Base-by-base conservation (phyloP, 352 stramenopile genomes). In the Peronospora farinosa region DNA sequence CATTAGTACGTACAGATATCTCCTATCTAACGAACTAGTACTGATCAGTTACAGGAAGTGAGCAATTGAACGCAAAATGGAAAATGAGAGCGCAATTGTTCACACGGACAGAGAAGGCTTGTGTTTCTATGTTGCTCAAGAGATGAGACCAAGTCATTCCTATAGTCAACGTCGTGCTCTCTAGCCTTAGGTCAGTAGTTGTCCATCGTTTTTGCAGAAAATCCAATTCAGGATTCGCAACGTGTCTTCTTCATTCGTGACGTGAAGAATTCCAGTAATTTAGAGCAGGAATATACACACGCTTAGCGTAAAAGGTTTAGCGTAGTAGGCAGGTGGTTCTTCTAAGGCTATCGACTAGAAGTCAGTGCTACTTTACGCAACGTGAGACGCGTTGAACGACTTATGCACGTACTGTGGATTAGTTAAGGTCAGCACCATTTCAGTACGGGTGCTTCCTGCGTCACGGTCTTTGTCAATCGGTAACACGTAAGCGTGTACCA, bases 51-150 rank as follows among this genome's bases (percentile, higher is more conserved):
- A 13, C 8, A 31, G 12, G 5, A 30, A 30, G 37, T 60, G 47
- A 0, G 52, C 23, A 12, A 31, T 27, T 13, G 17, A 21, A 13
- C 25, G 64, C 51, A 52, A 60, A 69, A 57, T 38, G 25, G 35
- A 45, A 42, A 73, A 68, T 74, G 58, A 66, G 40, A 27, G n/a
- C 7, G 9, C 13, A 32, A 11, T 17, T 63, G 47, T 53, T 58
- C 58, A 49, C 47, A n/a, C 7, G 7, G 36, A 23, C 10, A 3
- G 21, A 35, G 30, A 57, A 47, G 27, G 31, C 7, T 44, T n/a
- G 33, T 41, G 37, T 30, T 40, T 30, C 16, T 13, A n/a, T 37
- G 15, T 40, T 41, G 41, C 46, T 49, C 38, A 31, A 45, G 16
- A 39, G n/a, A 32, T 64, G 48, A 49, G 52, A 64, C 47, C 30